Conservation (phyloP, 2,329 filamentous ascomycete species). For the Aspergillus aculeatus region DNA sequence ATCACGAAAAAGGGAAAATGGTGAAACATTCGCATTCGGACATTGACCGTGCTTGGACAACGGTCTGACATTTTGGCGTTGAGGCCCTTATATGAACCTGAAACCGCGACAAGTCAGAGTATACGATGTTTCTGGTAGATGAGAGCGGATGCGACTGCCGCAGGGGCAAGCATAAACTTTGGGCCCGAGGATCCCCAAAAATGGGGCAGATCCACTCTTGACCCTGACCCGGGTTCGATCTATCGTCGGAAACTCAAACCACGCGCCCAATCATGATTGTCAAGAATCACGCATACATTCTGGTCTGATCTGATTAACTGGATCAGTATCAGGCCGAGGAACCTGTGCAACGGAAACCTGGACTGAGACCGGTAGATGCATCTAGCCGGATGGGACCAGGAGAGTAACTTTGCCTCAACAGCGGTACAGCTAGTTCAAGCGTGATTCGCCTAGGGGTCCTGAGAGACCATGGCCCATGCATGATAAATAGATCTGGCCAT, state of each 20-base stretch:
- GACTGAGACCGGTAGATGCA: not conserved
- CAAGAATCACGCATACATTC: not conserved
- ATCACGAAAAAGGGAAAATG: not conserved
- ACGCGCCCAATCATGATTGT: not conserved
- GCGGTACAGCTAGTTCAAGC: not conserved
- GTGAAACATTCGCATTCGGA: conserved; percentile 1
- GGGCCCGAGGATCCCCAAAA: not conserved
- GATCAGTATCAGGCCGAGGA: not conserved
- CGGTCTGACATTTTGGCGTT: not conserved
- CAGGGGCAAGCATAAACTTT: not conserved
- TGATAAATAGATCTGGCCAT: conserved; percentile 3
- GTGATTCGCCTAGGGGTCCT: not conserved
- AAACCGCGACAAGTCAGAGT: not conserved
- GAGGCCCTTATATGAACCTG: not conserved
- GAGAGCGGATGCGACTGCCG: not conserved
- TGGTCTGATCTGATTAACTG: not conserved
- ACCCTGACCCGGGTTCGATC: conserved; percentile 1
- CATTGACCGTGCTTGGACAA: not conserved
- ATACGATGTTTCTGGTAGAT: conserved; percentile 2
- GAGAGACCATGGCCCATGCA: not conserved
- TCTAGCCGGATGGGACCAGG: not conserved
- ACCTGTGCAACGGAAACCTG: not conserved
- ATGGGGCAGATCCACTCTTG: not conserved
- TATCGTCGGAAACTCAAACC: not conserved
- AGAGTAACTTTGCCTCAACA: not conserved